phyloP scores from a whole-genome alignment of 192 early-diverging fungal genomes.

The Gryganskiella cystojenkinii region DNA sequence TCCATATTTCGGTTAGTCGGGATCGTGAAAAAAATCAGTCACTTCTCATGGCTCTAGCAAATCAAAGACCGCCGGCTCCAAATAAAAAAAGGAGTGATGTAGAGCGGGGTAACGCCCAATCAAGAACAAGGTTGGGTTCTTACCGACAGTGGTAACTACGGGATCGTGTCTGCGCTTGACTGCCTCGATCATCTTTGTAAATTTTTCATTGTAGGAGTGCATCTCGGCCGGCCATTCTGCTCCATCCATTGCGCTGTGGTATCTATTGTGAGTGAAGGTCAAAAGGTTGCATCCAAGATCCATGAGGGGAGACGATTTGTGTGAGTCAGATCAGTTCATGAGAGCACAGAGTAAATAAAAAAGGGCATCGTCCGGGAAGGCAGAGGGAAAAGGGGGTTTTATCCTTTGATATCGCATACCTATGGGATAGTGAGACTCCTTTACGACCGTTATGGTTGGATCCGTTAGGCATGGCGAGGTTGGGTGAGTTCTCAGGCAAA shows the following conservation, averaged over 20 bases:
- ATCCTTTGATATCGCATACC: conserved; percentile 51
- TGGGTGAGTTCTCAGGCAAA: conserved; percentile 59
- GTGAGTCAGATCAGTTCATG: not conserved
- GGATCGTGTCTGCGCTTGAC: conserved; percentile 96
- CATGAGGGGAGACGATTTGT: too few species aligned
- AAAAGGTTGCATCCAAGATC: not conserved
- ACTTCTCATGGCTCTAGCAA: conserved; percentile 11
- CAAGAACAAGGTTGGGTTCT: not conserved
- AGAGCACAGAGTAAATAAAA: too few species aligned
- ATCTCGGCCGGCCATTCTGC: conserved; percentile 74
- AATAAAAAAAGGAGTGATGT: not conserved
- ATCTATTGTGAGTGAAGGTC: conserved; percentile 44
- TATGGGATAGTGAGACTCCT: conserved; percentile 58
- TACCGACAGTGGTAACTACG: conserved; percentile 87
- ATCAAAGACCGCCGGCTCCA: conserved; percentile 19
- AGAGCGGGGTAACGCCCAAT: not conserved
- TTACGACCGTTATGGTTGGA: conserved; percentile 9
- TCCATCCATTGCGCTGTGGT: conserved; percentile 66
- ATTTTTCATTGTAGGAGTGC: conserved; percentile 80
- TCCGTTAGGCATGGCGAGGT: conserved; percentile 52
- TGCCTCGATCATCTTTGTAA: conserved; percentile 89
- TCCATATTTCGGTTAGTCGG: not conserved
- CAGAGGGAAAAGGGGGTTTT: too few species aligned
- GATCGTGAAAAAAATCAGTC: conserved; percentile 5
- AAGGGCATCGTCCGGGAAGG: too few species aligned